Conservation (phyloP, 257 asterid genomes). For the Ajuga chamaepitys region DNA sequence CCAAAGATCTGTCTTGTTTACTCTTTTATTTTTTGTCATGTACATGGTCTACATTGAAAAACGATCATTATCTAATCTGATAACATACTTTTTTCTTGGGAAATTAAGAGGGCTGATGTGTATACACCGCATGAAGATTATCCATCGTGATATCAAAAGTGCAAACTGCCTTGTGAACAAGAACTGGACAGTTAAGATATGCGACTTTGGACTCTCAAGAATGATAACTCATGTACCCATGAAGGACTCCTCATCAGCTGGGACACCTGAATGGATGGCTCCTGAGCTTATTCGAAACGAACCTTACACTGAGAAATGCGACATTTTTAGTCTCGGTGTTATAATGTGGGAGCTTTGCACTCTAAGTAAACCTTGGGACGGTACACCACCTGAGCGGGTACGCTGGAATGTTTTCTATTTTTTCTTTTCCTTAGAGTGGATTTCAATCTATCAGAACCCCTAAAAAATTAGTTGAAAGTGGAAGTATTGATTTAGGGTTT, state of each 20-base stretch:
- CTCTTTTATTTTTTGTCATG: not conserved
- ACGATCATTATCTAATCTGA: not conserved
- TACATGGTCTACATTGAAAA: not conserved
- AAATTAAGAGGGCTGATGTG: constrained; percentile 87
- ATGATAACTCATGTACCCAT: constrained; percentile 51
- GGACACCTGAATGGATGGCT: constrained; percentile 99
- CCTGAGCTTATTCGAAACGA: constrained; percentile 92
- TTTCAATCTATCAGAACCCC: no score
- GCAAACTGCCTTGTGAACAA: constrained; percentile 92
- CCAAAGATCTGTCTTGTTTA: not conserved
- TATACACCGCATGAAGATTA: constrained; percentile 93
- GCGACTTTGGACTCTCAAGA: constrained; percentile 98
- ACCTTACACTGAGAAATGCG: constrained; percentile 90
- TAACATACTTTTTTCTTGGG: constrained; percentile 12
- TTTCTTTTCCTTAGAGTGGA: not conserved
- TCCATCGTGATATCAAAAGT: constrained; percentile 87
- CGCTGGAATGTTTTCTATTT: not conserved
- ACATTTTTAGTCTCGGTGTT: constrained; percentile 92
- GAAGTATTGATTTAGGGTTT: no score
- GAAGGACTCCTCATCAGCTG: constrained; percentile 74
- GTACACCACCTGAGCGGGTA: constrained; percentile 88
- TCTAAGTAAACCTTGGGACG: constrained; percentile 85
- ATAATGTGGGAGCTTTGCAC: constrained; percentile 97
- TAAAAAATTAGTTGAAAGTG: no score
- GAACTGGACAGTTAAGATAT: constrained; percentile 91